These are phyloP conservation scores for Podila horticola DNA, from an alignment of 192 early-diverging fungal genomes.

Conservation along the genomic window DNA sequence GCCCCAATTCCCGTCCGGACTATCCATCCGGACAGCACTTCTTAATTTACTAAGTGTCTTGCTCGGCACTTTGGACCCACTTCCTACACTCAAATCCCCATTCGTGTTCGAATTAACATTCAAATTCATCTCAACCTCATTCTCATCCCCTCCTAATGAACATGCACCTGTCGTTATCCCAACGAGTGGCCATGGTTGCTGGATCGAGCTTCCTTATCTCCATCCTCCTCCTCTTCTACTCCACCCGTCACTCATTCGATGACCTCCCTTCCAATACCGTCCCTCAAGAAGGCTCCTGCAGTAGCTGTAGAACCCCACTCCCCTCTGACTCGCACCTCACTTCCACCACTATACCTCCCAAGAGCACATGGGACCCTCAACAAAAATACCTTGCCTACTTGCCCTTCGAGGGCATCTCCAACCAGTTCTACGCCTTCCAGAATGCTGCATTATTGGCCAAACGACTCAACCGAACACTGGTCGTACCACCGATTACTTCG, in stretches of 20 bases:
- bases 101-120: not conserved
- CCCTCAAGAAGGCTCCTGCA: not conserved
- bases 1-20: too few relatives aligned
- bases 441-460: constrained; percentile 31
- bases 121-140: not conserved
- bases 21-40: too few relatives aligned
- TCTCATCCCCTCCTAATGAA: not conserved
- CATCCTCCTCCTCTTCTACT: constrained; percentile 6
- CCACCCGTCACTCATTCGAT: constrained; percentile 5
- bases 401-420: constrained; percentile 38
- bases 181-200: not conserved
- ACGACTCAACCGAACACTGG: constrained; percentile 36
- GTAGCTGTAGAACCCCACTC: not conserved
- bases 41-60: not conserved
- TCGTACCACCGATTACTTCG: constrained; percentile 39
- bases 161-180: not conserved
- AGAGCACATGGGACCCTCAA: constrained; percentile 19
- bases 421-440: constrained; percentile 41
- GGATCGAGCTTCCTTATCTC: not conserved
- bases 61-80: not conserved
- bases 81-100: not conserved
- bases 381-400: constrained; percentile 20
- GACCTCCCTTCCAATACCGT: not conserved
- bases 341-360: not conserved
- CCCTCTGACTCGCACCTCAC: not conserved